Conservation (phyloP, 345 rosid species). For the Ceriops zippeliana region DNA sequence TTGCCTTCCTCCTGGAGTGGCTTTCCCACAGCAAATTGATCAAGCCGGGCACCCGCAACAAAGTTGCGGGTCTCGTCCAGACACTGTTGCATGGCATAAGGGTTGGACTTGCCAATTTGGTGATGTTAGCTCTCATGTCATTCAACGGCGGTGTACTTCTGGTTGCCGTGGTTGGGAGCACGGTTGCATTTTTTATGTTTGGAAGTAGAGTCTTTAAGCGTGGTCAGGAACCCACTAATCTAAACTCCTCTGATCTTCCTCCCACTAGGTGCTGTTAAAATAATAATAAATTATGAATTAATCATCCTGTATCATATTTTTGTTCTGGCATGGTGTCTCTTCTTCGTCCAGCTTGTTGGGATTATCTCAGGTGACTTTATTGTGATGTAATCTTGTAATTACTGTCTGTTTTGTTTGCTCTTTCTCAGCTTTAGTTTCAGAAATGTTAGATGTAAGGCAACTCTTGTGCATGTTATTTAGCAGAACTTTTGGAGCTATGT, state of each 20-base stretch:
- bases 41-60: neutral
- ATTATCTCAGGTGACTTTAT: no score
- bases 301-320: no score
- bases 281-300: no score
- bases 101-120: slow-evolving; percentile 22
- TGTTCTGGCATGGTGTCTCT: no score
- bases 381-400: no score
- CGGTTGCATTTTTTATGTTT: slow-evolving; percentile 29
- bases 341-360: no score
- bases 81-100: slow-evolving; percentile 22
- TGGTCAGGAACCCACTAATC: neutral
- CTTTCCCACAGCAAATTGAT: slow-evolving; percentile 29
- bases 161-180: slow-evolving; percentile 28
- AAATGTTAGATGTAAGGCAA: no score
- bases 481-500: no score
- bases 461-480: no score
- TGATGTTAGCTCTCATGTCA: slow-evolving; percentile 41
- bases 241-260: slow-evolving; percentile 26
- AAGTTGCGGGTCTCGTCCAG: slow-evolving; percentile 17
- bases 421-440: no score
- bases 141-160: slow-evolving; percentile 23
- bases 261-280: slow-evolving; percentile 17
- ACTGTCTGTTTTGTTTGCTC: no score
- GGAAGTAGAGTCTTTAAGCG: slow-evolving; percentile 28
- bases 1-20: slow-evolving; percentile 39